Conservation (phyloP, 2,329 filamentous ascomycete species). For the Fusarium lyarnte region DNA sequence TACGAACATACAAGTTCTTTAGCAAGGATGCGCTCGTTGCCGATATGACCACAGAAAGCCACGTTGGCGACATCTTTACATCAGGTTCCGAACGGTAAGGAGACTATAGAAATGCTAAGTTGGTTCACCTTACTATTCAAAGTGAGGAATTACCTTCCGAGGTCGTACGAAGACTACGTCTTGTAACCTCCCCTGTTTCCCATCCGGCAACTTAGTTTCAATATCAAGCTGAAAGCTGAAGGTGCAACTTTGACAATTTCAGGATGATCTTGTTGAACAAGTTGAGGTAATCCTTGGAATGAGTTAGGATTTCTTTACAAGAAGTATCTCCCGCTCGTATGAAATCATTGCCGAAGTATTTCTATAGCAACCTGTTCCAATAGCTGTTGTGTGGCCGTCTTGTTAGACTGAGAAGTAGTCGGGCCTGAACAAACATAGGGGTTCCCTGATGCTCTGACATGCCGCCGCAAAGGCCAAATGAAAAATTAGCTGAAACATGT, state of each 20-base stretch:
- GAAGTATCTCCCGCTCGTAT: background rate
- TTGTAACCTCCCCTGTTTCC: background rate
- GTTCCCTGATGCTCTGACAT: background rate
- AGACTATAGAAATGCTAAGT: background rate
- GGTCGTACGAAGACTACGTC: background rate
- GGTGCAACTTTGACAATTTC: background rate
- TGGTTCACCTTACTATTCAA: background rate
- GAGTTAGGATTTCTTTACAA: background rate
- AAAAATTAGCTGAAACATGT: background rate
- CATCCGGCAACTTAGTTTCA: too few relatives aligned
- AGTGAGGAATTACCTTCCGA: background rate
- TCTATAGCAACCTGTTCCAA: background rate
- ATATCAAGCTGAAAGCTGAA: background rate
- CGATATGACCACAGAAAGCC: background rate
- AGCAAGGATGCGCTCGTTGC: background rate
- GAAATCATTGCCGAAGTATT: too few relatives aligned
- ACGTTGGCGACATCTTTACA: background rate
- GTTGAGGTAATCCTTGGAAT: background rate
- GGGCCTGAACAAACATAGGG: background rate
- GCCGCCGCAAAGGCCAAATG: background rate
- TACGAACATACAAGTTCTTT: background rate
- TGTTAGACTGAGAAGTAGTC: background rate
- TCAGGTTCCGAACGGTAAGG: background rate
- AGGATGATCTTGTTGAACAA: background rate
- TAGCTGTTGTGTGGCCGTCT: background rate